Percentiles rank a stretch among this genome's conserved stretches.
phyloP scores from a whole-genome alignment of 2,329 filamentous ascomycete genomes.

The Hortaea sp. region DNA sequence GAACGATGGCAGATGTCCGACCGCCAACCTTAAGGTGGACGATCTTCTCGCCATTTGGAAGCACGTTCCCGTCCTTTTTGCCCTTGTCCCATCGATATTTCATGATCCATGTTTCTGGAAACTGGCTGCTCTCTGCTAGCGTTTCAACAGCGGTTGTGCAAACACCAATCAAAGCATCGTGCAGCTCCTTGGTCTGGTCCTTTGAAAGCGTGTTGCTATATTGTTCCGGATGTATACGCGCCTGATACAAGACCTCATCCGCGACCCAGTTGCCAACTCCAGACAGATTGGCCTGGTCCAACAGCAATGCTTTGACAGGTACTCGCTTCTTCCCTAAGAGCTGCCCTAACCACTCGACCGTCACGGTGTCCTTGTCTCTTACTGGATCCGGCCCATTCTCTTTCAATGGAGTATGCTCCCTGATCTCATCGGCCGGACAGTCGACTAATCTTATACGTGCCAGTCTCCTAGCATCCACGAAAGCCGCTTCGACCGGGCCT shows the following conservation, averaged over 20 bases:
- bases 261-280: slow-evolving; percentile 97
- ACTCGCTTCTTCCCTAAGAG: slow-evolving; percentile 69
- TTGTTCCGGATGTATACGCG: slow-evolving; percentile 82
- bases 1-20: slow-evolving; percentile 81
- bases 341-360: slow-evolving; percentile 60
- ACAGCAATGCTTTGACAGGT: slow-evolving; percentile 76
- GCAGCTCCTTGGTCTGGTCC: slow-evolving; percentile 59
- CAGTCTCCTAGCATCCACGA: slow-evolving; percentile 73
- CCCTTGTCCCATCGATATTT: slow-evolving; percentile 65
- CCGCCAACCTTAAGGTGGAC: slow-evolving; percentile 83
- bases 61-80: slow-evolving; percentile 57
- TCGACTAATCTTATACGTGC: slow-evolving; percentile 73
- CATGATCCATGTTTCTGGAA: slow-evolving; percentile 67
- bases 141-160: slow-evolving; percentile 69
- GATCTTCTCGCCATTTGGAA: slow-evolving; percentile 80
- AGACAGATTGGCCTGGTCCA: slow-evolving; percentile 81
- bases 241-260: slow-evolving; percentile 87
- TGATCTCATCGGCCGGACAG: slow-evolving; percentile 65
- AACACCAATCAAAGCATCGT: slow-evolving; percentile 65
- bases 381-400: slow-evolving; percentile 94
- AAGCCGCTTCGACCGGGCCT: slow-evolving; percentile 57
- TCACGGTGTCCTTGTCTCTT: slow-evolving; percentile 66
- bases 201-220: slow-evolving; percentile 75
- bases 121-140: slow-evolving; percentile 71
- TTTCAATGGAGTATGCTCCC: slow-evolving; percentile 65